phyloP scores from a whole-genome alignment of 108 stramenopile species.

The Chaetoceros muelleri region DNA sequence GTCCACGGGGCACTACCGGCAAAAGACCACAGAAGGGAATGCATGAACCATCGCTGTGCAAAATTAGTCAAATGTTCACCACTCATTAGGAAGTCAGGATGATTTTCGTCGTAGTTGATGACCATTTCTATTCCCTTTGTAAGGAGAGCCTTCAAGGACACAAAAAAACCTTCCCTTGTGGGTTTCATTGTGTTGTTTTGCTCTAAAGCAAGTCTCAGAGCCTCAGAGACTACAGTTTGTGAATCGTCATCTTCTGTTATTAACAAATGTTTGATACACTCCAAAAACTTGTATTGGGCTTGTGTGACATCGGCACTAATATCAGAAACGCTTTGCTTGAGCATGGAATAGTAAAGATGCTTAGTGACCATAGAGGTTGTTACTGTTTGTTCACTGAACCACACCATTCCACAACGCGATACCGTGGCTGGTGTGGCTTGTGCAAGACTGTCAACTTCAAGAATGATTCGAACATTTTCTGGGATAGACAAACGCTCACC shows the following conservation, averaged over 20 bases:
- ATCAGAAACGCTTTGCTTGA: constrained; percentile 32
- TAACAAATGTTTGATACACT: constrained; percentile 44
- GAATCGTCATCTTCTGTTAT: constrained; percentile 38
- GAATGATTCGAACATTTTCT: constrained; percentile 77
- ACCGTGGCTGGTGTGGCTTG: constrained; percentile 98
- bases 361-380: constrained; percentile 69
- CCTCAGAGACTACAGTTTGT: constrained; percentile 65
- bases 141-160: constrained; percentile 82
- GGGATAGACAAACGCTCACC: constrained; percentile 90
- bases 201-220: constrained; percentile 61
- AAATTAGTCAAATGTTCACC: constrained; percentile 91
- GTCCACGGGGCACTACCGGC: constrained; percentile 81
- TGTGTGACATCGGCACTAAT: constrained; percentile 24
- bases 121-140: constrained; percentile 76
- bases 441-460: constrained; percentile 91
- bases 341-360: constrained; percentile 39
- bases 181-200: constrained; percentile 87
- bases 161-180: constrained; percentile 71
- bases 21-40: constrained; percentile 92
- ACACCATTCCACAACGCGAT: constrained; percentile 98
- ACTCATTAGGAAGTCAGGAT: constrained; percentile 92
- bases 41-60: constrained; percentile 84
- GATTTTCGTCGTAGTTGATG: constrained; percentile 91
- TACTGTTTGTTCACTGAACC: constrained; percentile 91
- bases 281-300: constrained; percentile 63